Evolutionary conservation across 2,329 filamentous ascomycete genomes (phyloP).

Genomic region (Emergomyces africanus): DNA sequence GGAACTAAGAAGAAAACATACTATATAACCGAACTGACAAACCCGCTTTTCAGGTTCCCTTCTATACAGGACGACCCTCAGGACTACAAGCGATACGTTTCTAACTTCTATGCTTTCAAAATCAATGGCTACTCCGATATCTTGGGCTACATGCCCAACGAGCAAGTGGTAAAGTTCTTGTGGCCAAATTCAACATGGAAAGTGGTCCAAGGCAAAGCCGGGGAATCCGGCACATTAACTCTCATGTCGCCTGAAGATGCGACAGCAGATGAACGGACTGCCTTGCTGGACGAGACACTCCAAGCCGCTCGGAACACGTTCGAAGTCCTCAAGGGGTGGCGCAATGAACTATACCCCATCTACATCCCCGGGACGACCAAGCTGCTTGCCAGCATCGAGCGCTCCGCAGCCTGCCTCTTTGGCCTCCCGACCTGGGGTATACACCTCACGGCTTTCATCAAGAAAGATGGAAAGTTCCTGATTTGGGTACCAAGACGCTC

Average conservation of each 20-base stretch:
- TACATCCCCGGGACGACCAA: slow-evolving; percentile 44
- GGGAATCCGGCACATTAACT: slow-evolving; percentile 44
- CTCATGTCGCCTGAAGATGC: slow-evolving; percentile 43
- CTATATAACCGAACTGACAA: slow-evolving; percentile 3
- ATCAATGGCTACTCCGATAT: slow-evolving; percentile 51
- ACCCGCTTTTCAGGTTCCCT: slow-evolving; percentile 51
- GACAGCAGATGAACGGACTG: slow-evolving; percentile 51
- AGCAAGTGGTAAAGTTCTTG: slow-evolving; percentile 29
- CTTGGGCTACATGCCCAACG: slow-evolving; percentile 47
- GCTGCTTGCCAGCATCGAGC: slow-evolving; percentile 60
- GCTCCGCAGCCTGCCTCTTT: slow-evolving; percentile 60
- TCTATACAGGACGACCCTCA: slow-evolving; percentile 51
- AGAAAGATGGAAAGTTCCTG: slow-evolving; percentile 22
- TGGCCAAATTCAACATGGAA: slow-evolving; percentile 44
- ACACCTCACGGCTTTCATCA: slow-evolving; percentile 64
- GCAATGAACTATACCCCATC: slow-evolving; percentile 67
- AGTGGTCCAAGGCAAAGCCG: slow-evolving; percentile 39
- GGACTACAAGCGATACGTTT: slow-evolving; percentile 41
- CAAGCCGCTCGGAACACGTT: slow-evolving; percentile 60
- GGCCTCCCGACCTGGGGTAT: slow-evolving; percentile 68
- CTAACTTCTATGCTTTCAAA: slow-evolving; percentile 51
- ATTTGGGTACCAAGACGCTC: slow-evolving; percentile 78
- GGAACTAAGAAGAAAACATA: not conserved
- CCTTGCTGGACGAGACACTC: slow-evolving; percentile 44
- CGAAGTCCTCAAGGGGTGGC: slow-evolving; percentile 62